A percentile compares a stretch with the other conserved stretches of the same genome.
These are phyloP conservation scores for Zygosaccharomyces sapae DNA, from an alignment of 1,139 yeast genomes.

Conservation along the genomic window DNA sequence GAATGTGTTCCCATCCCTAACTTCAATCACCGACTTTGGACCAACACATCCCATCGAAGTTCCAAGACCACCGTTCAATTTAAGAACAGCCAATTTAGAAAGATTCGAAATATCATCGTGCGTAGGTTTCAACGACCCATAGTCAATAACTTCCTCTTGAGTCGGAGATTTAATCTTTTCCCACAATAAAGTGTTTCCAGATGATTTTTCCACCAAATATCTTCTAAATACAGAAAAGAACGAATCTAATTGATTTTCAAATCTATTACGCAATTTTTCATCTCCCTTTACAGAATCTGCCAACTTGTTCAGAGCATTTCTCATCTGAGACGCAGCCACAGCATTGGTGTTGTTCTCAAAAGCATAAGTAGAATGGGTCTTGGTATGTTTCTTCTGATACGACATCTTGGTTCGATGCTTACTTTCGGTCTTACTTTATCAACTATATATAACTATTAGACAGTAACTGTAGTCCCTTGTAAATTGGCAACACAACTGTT, in stretches of 20 bases:
- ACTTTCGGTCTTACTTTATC: not conserved
- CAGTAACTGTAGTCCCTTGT: too few relatives aligned
- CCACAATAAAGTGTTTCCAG: constrained; percentile 85
- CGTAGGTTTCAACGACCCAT: constrained; percentile 43
- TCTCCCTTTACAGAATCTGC: constrained; percentile 70
- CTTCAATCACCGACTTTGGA: constrained; percentile 96
- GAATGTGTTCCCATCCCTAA: constrained; percentile 96
- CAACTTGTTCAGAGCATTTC: constrained; percentile 86
- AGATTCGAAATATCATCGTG: constrained; percentile 47
- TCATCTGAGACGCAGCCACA: constrained; percentile 97
- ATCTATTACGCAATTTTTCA: constrained; percentile 52
- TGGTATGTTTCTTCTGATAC: constrained; percentile 56
- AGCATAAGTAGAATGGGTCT: constrained; percentile 68
- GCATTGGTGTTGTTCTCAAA: constrained; percentile 94
- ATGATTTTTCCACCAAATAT: constrained; percentile 83
- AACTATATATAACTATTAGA: not conserved
- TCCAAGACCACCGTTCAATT: constrained; percentile 96
- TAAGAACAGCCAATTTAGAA: constrained; percentile 85
- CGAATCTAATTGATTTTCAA: constrained; percentile 91
- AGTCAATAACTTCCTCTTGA: constrained; percentile 83
- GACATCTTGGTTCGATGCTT: constrained; percentile 8
- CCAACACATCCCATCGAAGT: constrained; percentile 99
- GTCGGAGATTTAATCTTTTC: constrained; percentile 90
- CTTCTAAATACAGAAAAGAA: constrained; percentile 92
- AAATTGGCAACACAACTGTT: too few relatives aligned